Percentiles rank a stretch among this genome's conserved stretches.
These are phyloP conservation scores for Microcyclospora tardicrescens DNA, from an alignment of 2,329 filamentous ascomycete species.

Conservation along the genomic window DNA sequence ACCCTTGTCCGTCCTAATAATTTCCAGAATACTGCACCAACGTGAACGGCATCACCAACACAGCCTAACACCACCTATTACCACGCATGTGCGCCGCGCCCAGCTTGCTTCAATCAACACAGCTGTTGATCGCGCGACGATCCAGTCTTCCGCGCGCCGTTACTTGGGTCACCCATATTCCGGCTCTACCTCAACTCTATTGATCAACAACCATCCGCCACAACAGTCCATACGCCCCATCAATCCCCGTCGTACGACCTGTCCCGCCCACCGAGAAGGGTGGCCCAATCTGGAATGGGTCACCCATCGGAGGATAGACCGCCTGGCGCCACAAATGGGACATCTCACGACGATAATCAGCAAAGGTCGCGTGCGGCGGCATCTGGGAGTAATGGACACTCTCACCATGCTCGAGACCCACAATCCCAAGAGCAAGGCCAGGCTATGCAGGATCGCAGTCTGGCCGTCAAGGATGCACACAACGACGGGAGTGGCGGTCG, in stretches of 20 bases:
- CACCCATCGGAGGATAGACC: constrained; percentile 17
- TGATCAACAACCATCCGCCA: neutral
- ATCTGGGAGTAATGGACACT: constrained; percentile 8
- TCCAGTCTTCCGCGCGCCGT: too few species aligned
- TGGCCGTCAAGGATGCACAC: constrained; percentile 4
- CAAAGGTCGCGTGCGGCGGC: constrained; percentile 4
- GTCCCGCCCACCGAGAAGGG: neutral
- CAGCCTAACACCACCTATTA: too few species aligned
- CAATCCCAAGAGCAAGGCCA: constrained; percentile 4
- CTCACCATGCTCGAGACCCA: constrained; percentile 7
- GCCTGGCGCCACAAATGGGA: constrained; percentile 13
- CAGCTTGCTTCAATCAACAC: too few species aligned
- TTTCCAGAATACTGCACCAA: too few species aligned
- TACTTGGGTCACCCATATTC: too few species aligned
- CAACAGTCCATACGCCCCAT: constrained; percentile 7
- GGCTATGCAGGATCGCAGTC: constrained; percentile 9
- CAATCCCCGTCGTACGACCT: neutral
- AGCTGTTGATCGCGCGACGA: too few species aligned
- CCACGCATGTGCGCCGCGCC: too few species aligned
- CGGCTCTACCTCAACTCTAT: too few species aligned
- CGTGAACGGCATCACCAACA: too few species aligned
- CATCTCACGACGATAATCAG: constrained; percentile 9
- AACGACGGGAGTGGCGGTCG: neutral
- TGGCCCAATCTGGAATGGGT: constrained; percentile 16
- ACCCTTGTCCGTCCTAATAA: too few species aligned